Base-by-base conservation (phyloP, 495 filamentous ascomycete genomes). In the Elaphomyces granulatus region DNA sequence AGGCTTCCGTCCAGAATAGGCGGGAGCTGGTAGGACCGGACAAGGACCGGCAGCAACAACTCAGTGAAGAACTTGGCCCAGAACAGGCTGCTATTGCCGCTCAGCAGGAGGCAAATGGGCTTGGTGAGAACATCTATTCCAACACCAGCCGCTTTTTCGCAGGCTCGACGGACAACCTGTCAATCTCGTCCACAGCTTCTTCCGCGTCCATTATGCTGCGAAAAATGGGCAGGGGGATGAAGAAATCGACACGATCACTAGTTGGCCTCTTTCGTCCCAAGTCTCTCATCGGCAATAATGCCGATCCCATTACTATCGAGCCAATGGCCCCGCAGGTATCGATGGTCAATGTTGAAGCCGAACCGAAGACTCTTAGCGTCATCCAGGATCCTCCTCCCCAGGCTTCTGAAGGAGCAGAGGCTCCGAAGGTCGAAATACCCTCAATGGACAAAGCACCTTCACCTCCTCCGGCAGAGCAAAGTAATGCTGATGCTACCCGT, bases 191-290 rank as follows among this genome's bases (percentile, higher is more conserved):
- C 9, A 96, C 90, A 14, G 90, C 90, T 20, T 96, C 92, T 4
- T 99, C 90, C 15, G 90, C 90, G 17, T 96, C 92, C 26, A 80
- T 99, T 46, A 99, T 99, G 90, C 87, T 99, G 52, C 77, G 90
- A 20, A 99, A 99, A 68, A 96, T 99, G 92, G 92, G 90, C 49
- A 82, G 84, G 44, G 87, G 92, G 15, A 81, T 95, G 79, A 99
- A 94, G 72, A 87, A 84, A 58, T 78, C 81, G 14, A 81, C 78
- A 16, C 69, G 87, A 21, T 95, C 87, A 7, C 71, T 99, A 34
- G 92, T 94, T 49, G 90, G 90, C 19, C 66, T 99, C 8, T 99
- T 99, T 63, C 71, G 90, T 44, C 90, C 90, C 0, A 96, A 94
- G 61, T 94, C 90, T 2, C 67, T 92, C 21, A 71, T 87, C 52